These are phyloP conservation scores for Hibiscus syriacus DNA, from an alignment of 345 rosid genomes.

Conservation along the genomic window DNA sequence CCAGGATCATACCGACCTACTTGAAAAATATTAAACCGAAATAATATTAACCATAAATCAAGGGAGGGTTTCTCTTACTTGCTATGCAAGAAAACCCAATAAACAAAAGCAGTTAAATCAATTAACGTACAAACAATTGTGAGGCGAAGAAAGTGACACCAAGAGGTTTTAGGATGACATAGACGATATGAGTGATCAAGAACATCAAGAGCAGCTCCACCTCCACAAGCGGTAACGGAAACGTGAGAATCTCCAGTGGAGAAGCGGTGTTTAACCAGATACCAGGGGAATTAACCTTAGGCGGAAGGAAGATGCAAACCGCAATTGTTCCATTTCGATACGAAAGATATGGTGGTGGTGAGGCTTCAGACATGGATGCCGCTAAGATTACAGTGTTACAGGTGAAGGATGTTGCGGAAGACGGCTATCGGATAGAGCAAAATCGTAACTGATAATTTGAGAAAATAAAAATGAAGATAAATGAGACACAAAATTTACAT, in stretches of 20 bases:
- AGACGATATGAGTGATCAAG: conserved; percentile 3
- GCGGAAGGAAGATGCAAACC: not conserved
- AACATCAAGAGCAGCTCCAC: conserved; percentile 19
- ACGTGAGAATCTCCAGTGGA: not conserved
- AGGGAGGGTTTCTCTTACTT: too few relatives aligned
- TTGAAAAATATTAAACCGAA: not conserved
- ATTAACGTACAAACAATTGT: conserved; percentile 31
- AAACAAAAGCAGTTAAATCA: too few relatives aligned
- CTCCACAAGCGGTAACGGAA: conserved; percentile 23
- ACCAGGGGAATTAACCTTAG: conserved; percentile 2
- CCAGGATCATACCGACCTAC: conserved; percentile 21
- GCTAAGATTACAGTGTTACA: too few relatives aligned
- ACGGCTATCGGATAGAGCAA: too few relatives aligned
- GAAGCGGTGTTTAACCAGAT: not conserved
- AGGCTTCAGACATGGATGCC: not conserved
- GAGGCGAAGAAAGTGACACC: conserved; percentile 26
- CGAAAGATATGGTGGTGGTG: not conserved
- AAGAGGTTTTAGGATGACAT: conserved; percentile 11
- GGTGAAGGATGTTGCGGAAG: too few relatives aligned
- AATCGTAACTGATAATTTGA: too few relatives aligned
- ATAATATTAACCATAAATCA: not conserved
- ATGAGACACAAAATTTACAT: too few relatives aligned
- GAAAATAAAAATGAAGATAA: too few relatives aligned
- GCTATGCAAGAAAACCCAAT: too few relatives aligned
- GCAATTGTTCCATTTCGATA: not conserved